These are phyloP conservation scores for Crotalaria pallida DNA, from an alignment of 306 rosid species.

Conservation along the genomic window DNA sequence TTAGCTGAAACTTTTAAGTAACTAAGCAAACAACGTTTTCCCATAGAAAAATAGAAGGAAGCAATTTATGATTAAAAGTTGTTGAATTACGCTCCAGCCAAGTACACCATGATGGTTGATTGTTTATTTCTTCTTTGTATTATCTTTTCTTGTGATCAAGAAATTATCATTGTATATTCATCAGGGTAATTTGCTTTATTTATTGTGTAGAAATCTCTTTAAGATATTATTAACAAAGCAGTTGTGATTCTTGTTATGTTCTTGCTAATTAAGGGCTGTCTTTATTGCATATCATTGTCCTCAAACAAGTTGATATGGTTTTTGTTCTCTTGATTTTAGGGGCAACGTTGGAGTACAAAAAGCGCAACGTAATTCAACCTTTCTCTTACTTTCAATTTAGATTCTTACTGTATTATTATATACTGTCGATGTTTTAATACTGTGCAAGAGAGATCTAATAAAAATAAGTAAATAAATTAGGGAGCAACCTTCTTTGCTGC, in stretches of 20 bases:
- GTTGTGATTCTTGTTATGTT: background rate
- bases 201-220: background rate
- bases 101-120: background rate
- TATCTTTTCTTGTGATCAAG: background rate
- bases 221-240: background rate
- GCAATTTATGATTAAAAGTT: no score
- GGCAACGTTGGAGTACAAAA: slow-evolving; percentile 74
- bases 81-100: background rate
- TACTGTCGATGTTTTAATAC: background rate
- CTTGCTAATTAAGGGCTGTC: slow-evolving; percentile 46
- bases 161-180: background rate
- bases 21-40: slow-evolving; percentile 11
- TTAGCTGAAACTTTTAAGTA: no score
- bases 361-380: slow-evolving; percentile 69
- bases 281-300: slow-evolving; percentile 70
- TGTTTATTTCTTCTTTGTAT: background rate
- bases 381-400: slow-evolving; percentile 13
- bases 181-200: background rate
- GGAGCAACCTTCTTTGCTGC: background rate
- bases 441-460: background rate
- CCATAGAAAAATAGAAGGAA: background rate
- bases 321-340: slow-evolving; percentile 86
- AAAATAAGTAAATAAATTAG: background rate
- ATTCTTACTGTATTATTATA: background rate
- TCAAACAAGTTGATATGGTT: slow-evolving; percentile 83